Percentiles rank a stretch among this genome's conserved stretches.
Evolutionary conservation across 2,329 filamentous ascomycete species (phyloP).

Genomic region (Fusarium agapanthi): DNA sequence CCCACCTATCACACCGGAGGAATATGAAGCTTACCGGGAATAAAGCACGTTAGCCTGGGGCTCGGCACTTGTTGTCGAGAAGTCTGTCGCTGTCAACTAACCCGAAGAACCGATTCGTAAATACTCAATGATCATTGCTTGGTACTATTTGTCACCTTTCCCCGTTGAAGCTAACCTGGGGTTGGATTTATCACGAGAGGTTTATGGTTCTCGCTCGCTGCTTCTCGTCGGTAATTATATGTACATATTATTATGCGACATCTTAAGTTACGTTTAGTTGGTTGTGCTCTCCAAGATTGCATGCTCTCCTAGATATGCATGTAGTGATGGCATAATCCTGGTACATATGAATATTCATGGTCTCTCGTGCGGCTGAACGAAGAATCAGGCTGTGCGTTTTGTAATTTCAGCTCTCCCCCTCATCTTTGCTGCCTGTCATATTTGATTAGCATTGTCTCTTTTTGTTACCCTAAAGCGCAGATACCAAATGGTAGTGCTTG

Average conservation of each 20-base stretch:
- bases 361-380: background rate
- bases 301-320: background rate
- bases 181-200: accelerated
- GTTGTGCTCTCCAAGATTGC: background rate
- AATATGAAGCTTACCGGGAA: background rate
- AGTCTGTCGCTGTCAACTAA: background rate
- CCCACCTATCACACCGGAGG: background rate
- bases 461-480: accelerated
- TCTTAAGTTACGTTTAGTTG: background rate
- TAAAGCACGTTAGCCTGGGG: background rate
- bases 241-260: background rate
- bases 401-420: background rate
- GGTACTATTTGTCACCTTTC: background rate
- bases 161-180: accelerated
- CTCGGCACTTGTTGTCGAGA: background rate
- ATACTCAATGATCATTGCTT: accelerated
- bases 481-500: accelerated
- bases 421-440: accelerated
- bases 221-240: background rate
- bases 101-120: background rate
- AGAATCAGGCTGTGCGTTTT: background rate
- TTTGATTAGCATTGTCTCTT: accelerated
- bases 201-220: accelerated
- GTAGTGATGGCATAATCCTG: background rate
- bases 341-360: background rate